Percentiles rank a stretch among this genome's conserved stretches.
These are phyloP conservation scores for Penicillium janthinellum DNA, from an alignment of 2,329 filamentous ascomycete genomes.

Conservation along the genomic window DNA sequence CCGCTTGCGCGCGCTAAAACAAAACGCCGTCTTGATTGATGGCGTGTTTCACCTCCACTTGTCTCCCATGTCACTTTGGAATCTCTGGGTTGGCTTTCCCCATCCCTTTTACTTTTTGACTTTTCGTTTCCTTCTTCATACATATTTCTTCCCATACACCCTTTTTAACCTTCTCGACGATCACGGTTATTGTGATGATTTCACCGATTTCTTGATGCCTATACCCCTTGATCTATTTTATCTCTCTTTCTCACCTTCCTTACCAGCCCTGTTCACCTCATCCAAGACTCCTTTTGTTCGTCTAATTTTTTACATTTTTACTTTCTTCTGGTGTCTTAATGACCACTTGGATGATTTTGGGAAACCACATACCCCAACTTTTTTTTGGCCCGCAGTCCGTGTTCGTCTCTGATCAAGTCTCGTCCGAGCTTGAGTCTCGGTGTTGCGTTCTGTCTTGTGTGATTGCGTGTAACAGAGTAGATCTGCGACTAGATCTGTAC, in stretches of 20 bases:
- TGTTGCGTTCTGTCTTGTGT: neutral
- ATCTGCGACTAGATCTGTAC: neutral
- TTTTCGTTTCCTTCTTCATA: constrained; percentile 9
- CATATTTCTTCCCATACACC: constrained; percentile 19
- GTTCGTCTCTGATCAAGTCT: neutral
- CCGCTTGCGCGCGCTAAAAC: neutral
- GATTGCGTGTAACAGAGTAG: neutral
- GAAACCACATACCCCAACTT: neutral
- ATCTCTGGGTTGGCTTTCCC: neutral
- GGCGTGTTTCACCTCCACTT: constrained; percentile 4
- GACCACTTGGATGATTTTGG: constrained; percentile 4
- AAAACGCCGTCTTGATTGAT: constrained; percentile 7
- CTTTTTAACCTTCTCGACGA: constrained; percentile 11
- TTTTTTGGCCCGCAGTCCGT: neutral
- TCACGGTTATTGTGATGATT: constrained; percentile 18
- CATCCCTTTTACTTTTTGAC: neutral
- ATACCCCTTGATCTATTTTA: constrained; percentile 12
- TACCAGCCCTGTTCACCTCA: constrained; percentile 6
- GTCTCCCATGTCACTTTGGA: neutral
- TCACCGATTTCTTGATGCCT: constrained; percentile 20
- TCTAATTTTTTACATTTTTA: neutral
- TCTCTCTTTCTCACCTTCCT: constrained; percentile 7
- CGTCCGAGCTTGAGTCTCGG: neutral
- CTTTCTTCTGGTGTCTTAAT: neutral
- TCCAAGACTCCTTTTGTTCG: constrained; percentile 9